Percentiles rank a stretch among this genome's conserved stretches.
Conservation (phyloP, 2,329 filamentous ascomycete species). For the Colletotrichum aenigma region DNA sequence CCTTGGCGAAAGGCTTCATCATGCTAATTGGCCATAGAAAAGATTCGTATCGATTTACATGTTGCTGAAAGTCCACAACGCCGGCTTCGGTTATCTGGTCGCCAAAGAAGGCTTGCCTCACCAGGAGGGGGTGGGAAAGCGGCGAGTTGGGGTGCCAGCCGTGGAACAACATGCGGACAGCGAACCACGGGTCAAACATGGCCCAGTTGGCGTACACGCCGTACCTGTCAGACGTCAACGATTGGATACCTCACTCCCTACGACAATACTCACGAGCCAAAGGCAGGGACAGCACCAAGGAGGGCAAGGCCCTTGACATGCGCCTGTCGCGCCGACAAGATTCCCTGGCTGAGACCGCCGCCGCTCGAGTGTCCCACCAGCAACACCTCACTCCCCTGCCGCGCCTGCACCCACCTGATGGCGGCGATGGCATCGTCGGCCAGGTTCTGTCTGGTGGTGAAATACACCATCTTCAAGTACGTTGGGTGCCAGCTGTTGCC, state of each 20-base stretch:
- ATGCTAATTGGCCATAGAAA: conserved; percentile 57
- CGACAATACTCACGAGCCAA: conserved; percentile 46
- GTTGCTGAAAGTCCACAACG: conserved; percentile 45
- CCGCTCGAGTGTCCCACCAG: conserved; percentile 58
- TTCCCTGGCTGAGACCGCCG: conserved; percentile 53
- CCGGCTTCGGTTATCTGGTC: conserved; percentile 40
- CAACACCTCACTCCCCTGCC: conserved; percentile 37
- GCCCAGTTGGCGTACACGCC: conserved; percentile 51
- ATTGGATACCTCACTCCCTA: not conserved
- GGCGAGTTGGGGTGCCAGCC: conserved; percentile 55
- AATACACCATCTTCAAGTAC: conserved; percentile 52
- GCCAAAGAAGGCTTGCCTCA: conserved; percentile 56
- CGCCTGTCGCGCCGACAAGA: conserved; percentile 44
- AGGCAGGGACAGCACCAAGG: conserved; percentile 51
- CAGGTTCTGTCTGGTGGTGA: conserved; percentile 44
- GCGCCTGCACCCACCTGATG: conserved; percentile 39
- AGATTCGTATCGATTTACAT: conserved; percentile 53
- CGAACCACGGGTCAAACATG: conserved; percentile 51
- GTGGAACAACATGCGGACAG: conserved; percentile 48
- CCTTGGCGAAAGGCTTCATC: conserved; percentile 46
- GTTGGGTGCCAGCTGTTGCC: conserved; percentile 55
- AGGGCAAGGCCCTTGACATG: conserved; percentile 49
- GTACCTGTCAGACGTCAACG: conserved; percentile 25
- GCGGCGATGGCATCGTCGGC: conserved; percentile 48
- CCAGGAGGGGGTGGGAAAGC: conserved; percentile 53